Conservation (phyloP, 2,329 filamentous ascomycete species). For the Dryadomyces sulphureus region DNA sequence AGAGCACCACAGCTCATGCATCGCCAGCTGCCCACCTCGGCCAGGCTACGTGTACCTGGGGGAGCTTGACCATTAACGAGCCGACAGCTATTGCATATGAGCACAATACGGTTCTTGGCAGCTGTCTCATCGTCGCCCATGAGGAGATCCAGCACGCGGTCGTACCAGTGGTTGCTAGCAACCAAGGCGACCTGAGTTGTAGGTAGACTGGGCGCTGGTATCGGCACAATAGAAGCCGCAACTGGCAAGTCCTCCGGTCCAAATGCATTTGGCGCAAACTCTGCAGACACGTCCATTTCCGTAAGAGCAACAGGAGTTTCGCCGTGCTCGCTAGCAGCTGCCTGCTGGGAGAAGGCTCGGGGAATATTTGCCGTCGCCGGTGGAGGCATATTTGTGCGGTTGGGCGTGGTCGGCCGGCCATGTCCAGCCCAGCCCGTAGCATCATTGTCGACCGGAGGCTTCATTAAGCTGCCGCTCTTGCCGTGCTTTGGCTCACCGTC, state of each 20-base stretch:
- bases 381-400: conserved; percentile 36
- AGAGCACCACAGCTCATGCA: conserved; percentile 70
- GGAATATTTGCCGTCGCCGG: conserved; percentile 50
- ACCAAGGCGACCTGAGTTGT: conserved; percentile 14
- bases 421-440: not conserved
- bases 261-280: conserved; percentile 65
- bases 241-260: conserved; percentile 12
- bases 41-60: conserved; percentile 61
- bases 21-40: conserved; percentile 75
- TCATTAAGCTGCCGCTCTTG: conserved; percentile 7
- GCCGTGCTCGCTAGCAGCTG: not conserved
- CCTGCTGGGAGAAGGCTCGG: conserved; percentile 14
- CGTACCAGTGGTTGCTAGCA: conserved; percentile 64
- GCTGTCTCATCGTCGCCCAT: conserved; percentile 90
- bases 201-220: not conserved
- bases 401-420: conserved; percentile 10
- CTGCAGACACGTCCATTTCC: conserved; percentile 28
- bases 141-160: conserved; percentile 79
- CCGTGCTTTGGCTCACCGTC: conserved; percentile 37
- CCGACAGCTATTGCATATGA: conserved; percentile 71
- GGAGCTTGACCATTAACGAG: conserved; percentile 94
- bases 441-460: conserved; percentile 8
- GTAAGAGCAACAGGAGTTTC: conserved; percentile 12
- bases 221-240: not conserved
- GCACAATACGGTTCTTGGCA: conserved; percentile 74